These are phyloP conservation scores for Pestalotiopsis sp. DNA, from an alignment of 2,329 filamentous ascomycete species.

Conservation along the genomic window DNA sequence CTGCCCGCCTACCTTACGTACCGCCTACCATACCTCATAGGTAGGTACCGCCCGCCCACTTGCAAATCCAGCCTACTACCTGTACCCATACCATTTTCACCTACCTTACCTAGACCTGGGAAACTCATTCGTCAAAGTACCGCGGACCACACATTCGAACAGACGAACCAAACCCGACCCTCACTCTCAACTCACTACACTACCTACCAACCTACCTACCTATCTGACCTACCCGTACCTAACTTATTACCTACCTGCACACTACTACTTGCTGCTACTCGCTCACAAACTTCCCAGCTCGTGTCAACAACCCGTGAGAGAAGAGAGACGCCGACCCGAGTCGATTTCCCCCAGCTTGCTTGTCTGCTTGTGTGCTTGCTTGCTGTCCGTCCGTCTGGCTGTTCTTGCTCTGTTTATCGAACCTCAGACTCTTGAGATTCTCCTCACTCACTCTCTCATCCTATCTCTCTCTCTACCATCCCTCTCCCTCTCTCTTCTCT, in stretches of 20 bases:
- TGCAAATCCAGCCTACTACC: not conserved
- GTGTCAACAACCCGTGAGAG: not conserved
- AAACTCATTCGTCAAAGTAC: not conserved
- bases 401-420: not conserved
- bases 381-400: not conserved
- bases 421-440: not conserved
- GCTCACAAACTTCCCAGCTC: not conserved
- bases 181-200: not conserved
- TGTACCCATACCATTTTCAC: not conserved
- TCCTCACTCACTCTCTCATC: not conserved
- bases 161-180: not conserved
- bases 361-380: not conserved
- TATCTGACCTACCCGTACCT: not conserved
- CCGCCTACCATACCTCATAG: not conserved
- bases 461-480: not conserved
- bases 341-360: not conserved
- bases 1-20: not conserved
- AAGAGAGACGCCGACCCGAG: not conserved
- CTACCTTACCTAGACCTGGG: not conserved
- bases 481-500: not conserved
- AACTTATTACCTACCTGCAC: not conserved
- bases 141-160: not conserved
- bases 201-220: not conserved
- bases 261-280: not conserved
- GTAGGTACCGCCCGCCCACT: not conserved